Base-by-base conservation (phyloP, 1,139 yeast genomes). In the Debaryomyces nepalensis region DNA sequence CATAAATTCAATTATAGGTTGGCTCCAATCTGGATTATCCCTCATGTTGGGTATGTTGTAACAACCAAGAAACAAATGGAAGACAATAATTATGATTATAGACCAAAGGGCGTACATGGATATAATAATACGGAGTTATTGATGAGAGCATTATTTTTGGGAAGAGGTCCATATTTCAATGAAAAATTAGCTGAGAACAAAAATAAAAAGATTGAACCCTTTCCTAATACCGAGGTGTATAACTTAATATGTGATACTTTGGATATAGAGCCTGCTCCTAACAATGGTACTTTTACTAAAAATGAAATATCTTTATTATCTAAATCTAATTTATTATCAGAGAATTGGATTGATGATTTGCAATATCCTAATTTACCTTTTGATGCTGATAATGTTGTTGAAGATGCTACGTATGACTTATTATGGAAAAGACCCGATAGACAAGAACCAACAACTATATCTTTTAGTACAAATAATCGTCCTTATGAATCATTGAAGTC, bases 1-100 rank as follows among this genome's bases (percentile, higher is more conserved):
- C 75, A 76, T 43, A 56, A 57, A 34, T 86, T 74, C 55, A 68
- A 74, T 44, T 70, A 79, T 39, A 72, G 96, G 45, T 68, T 88
- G 26, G 96, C 97, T 0, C 96, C 96, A 1, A 62, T 90, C 11
- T 88, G 97, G 93, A 63, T 91, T 3, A 68, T 90, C 1, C 97
- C 97, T 0, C 75, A 82, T 23, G 83, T 87, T 4, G 97, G 97
- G 0, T 90, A 86, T 66, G 72, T 87, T 0, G 64, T 89, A n/a
- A 79, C 89, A 1, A 85, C 90, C 2, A 77, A 74, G 44, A 70
- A 73, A 12, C 79, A 77, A 47, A 77, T 82, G 75, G 71, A 75
- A 23, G 70, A 70, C 1, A 73, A 73, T 52, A 62, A 64, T 24
- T 61, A 68, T 40, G 73, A 77, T 19, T 85, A 84, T 59, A 61